phyloP scores from a whole-genome alignment of 257 asterid genomes.

The Cordia subcordata region DNA sequence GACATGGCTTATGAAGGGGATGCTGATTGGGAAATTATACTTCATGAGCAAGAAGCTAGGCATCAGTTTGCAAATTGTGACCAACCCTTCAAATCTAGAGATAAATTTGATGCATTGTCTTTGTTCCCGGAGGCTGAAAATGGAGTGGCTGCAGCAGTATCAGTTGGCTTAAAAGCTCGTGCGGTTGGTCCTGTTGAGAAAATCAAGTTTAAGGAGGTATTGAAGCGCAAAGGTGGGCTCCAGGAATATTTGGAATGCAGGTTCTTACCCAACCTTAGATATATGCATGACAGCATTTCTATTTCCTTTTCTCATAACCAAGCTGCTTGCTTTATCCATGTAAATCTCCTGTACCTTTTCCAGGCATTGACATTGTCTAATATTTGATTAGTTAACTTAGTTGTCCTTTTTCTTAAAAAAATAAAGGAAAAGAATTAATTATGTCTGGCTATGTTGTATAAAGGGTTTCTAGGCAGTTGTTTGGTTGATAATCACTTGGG shows the following conservation, averaged over 20 bases:
- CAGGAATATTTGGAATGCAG: conserved; percentile 95
- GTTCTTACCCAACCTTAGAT: conserved; percentile 35
- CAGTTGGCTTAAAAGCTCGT: conserved; percentile 84
- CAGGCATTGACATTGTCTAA: no score
- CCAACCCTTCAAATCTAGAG: conserved; percentile 40
- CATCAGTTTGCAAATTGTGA: conserved; percentile 40
- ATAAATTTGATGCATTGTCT: conserved; percentile 35
- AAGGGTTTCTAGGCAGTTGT: no score
- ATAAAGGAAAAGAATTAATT: no score
- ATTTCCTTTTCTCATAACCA: no score
- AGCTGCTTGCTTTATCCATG: no score
- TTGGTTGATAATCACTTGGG: no score
- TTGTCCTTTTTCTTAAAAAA: no score
- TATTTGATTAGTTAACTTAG: no score
- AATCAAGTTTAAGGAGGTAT: conserved; percentile 78
- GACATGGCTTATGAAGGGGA: conserved; percentile 99
- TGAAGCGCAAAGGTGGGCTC: conserved; percentile 93
- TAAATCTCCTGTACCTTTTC: no score
- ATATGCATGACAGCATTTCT: no score
- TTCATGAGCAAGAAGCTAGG: conserved; percentile 60
- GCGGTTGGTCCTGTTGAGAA: conserved; percentile 83
- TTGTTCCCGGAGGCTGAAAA: conserved; percentile 46
- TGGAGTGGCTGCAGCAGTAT: conserved; percentile 79
- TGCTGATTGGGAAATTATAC: conserved; percentile 83
- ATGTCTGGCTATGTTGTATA: no score